Percentiles rank a stretch among this genome's conserved stretches.
Evolutionary conservation across 768 basidiomycete genomes (phyloP).

Genomic region (Pluteus cervinus): DNA sequence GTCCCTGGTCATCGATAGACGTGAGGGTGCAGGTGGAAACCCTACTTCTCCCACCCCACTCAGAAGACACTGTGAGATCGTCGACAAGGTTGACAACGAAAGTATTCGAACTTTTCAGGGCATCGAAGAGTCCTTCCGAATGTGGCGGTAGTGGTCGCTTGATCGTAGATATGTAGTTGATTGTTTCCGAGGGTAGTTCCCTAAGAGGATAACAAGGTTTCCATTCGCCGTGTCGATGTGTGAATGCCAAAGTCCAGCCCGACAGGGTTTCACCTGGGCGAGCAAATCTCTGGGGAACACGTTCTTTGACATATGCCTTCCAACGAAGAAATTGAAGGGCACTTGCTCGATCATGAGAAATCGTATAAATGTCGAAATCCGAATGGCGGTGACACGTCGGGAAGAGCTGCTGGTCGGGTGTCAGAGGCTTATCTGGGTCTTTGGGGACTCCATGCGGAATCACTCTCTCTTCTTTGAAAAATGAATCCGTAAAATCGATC

Average conservation of each 20-base stretch:
- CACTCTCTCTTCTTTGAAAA: no score
- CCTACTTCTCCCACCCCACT: no score
- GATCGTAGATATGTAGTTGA: no score
- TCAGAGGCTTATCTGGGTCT: constrained; percentile 10
- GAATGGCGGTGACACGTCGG: constrained; percentile 13
- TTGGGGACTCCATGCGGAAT: constrained; percentile 13
- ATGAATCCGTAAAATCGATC: no score
- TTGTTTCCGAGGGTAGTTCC: constrained; percentile 7
- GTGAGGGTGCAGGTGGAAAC: constrained; percentile 6
- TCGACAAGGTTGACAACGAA: no score
- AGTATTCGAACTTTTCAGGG: no score
- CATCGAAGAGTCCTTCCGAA: no score
- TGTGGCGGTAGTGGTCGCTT: no score
- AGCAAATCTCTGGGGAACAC: constrained; percentile 11
- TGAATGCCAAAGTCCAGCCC: constrained; percentile 8
- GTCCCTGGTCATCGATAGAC: constrained; percentile 6
- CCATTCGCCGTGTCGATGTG: neutral
- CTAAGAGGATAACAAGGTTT: constrained; percentile 1
- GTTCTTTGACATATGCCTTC: constrained; percentile 12
- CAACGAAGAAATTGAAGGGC: constrained; percentile 23
- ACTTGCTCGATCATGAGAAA: constrained; percentile 14
- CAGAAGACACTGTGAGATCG: no score
- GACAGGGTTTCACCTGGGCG: constrained; percentile 11
- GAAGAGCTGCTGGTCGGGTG: constrained; percentile 17
- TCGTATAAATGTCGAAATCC: constrained; percentile 18